Percentiles rank a stretch among this genome's conserved stretches.
Evolutionary conservation across 805 yeast genomes (phyloP).

Genomic region (Saturnispora quitensis): DNA sequence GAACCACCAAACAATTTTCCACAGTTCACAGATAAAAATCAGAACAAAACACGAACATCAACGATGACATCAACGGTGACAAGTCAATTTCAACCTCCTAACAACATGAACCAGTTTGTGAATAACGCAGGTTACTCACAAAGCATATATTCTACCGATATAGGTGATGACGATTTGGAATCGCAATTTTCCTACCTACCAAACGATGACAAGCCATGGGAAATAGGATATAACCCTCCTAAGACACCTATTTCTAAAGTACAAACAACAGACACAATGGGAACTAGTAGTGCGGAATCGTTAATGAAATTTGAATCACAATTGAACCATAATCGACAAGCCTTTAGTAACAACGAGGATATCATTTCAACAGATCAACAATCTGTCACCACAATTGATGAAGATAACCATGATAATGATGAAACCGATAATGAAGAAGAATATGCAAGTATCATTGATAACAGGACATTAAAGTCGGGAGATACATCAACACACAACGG

Average conservation of each 20-base stretch:
- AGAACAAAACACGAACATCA: background rate
- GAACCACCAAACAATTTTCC: background rate
- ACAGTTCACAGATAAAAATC: background rate
- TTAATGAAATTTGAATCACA: slow-evolving; percentile 2
- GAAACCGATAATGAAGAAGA: background rate
- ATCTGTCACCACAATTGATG: background rate
- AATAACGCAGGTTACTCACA: slow-evolving; percentile 9
- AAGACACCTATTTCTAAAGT: background rate
- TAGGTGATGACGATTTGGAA: slow-evolving; percentile 10
- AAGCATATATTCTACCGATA: slow-evolving; percentile 10
- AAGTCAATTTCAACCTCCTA: slow-evolving; percentile 1
- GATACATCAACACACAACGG: slow-evolving; percentile 6
- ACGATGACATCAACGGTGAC: slow-evolving; percentile 5
- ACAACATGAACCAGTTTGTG: slow-evolving; percentile 7
- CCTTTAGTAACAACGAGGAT: background rate
- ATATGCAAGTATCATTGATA: background rate
- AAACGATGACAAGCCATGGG: slow-evolving; percentile 18
- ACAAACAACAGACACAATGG: background rate
- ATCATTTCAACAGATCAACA: background rate
- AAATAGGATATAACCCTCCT: slow-evolving; percentile 9
- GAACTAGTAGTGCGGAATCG: background rate
- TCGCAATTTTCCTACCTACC: slow-evolving; percentile 18
- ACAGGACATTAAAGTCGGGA: slow-evolving; percentile 1
- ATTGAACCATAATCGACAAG: slow-evolving; percentile 1
- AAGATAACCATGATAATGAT: background rate